Evolutionary conservation across 2,329 filamentous ascomycete genomes (phyloP), one percentile per base, ranked within the genome.

Genomic region (Fusarium virguliforme): DNA sequence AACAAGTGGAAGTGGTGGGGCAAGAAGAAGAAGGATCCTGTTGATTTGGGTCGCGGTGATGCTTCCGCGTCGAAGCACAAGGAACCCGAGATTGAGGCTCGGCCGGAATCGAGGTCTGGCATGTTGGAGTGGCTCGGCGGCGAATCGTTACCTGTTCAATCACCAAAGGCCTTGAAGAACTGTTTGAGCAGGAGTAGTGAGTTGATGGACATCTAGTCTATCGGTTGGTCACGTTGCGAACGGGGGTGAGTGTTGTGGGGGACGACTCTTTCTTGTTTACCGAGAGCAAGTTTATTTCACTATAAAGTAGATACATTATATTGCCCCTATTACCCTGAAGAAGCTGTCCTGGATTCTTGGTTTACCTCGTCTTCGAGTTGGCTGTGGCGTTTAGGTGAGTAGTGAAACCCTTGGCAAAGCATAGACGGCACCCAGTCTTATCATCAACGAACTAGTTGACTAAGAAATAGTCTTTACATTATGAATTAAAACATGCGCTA

Each of bases 1-100:
- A 59, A 57, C 13, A 71, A 62, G 6, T 71, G 68, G 68, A 68
- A 34, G 34, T 71, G 67, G 68, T 34, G 56, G 6, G 67, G 60
- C 7, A 43, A 57, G 4, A 48, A 50, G 41, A 41, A 37, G 26
- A 38, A 68, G 10, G 35, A 61, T 10, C 8, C 8, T 10, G 15
- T 15, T 2, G 9, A 24, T 32, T 38, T 8, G 15, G 60, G 53
- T 13, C 10, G 26, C 4, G 34, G 8, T 13, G 7, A 34, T 28
- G 6, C 24, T 6, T 24, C 26, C 22, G 43, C 15, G 3, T 15
- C 18, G 5, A 26, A 50, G 12, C 4, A 40, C 8, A 59, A 40
- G 22, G n/a, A 38, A 9, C 8, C 43, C 9, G 28, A 41, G 50
- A 43, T 37, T 8, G 51, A 22, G 4, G 13, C n/a, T 43, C 24